Conservation (phyloP, 108 stramenopile genomes). For the Fragilaria radians region DNA sequence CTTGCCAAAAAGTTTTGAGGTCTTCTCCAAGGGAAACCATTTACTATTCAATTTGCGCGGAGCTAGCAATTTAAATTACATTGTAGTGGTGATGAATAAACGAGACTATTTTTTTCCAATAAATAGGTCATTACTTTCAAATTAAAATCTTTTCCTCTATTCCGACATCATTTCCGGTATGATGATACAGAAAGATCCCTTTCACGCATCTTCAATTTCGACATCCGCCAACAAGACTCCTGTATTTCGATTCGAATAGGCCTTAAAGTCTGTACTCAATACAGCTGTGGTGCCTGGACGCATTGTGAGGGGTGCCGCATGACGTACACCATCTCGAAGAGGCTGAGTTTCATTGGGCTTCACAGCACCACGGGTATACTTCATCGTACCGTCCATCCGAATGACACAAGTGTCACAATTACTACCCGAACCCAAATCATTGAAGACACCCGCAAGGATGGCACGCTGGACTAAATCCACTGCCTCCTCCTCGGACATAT, state of each 20-base stretch:
- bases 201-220: neutral
- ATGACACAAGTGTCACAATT: slow-evolving; percentile 95
- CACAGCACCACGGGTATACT: slow-evolving; percentile 65
- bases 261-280: slow-evolving; percentile 37
- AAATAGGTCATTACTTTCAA: no score
- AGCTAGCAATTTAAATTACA: no score
- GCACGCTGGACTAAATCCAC: slow-evolving; percentile 87
- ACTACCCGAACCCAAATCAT: slow-evolving; percentile 93
- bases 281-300: slow-evolving; percentile 70
- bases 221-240: slow-evolving; percentile 1
- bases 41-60: no score
- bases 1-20: no score
- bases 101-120: no score
- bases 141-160: no score
- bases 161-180: no score
- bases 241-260: neutral
- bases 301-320: slow-evolving; percentile 59
- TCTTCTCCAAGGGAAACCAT: no score
- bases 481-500: slow-evolving; percentile 88
- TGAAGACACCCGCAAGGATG: slow-evolving; percentile 95
- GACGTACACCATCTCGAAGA: slow-evolving; percentile 47
- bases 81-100: no score
- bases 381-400: slow-evolving; percentile 63
- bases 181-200: no score
- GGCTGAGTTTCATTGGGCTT: slow-evolving; percentile 68